phyloP scores from a whole-genome alignment of 768 basidiomycete genomes.

The Tricholoma sp. region DNA sequence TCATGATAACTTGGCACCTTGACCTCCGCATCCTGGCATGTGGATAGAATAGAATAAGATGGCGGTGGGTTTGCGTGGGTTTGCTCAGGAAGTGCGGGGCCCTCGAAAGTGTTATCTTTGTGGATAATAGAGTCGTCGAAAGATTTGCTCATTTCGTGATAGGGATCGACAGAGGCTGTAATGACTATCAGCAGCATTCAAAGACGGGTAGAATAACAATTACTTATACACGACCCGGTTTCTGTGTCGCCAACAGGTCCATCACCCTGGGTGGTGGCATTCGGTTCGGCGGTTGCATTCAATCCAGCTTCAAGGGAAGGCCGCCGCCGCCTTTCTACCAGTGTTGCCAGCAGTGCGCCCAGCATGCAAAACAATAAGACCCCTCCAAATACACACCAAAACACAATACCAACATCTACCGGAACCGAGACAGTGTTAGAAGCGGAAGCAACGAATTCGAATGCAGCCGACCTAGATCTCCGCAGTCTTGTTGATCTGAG shows the following conservation, averaged over 20 bases:
- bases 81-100: conserved; percentile 9
- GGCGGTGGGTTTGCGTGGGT: not conserved
- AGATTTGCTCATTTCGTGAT: conserved; percentile 16
- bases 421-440: not conserved
- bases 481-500: too few relatives aligned
- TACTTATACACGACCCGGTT: not conserved
- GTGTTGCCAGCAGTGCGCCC: too few relatives aligned
- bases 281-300: too few relatives aligned
- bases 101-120: conserved; percentile 17
- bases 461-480: not conserved
- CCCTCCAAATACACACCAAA: too few relatives aligned
- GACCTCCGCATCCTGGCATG: not conserved
- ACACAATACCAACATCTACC: too few relatives aligned
- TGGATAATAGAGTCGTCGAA: conserved; percentile 22
- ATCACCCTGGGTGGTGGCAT: too few relatives aligned
- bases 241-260: too few relatives aligned
- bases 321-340: too few relatives aligned
- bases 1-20: too few relatives aligned
- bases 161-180: conserved; percentile 16
- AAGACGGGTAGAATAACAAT: not conserved
- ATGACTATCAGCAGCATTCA: not conserved
- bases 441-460: too few relatives aligned
- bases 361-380: too few relatives aligned
- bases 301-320: too few relatives aligned
- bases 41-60: not conserved